These are phyloP conservation scores for Puccinia brachypodii DNA, from an alignment of 1,284 basidiomycete species.

Conservation along the genomic window DNA sequence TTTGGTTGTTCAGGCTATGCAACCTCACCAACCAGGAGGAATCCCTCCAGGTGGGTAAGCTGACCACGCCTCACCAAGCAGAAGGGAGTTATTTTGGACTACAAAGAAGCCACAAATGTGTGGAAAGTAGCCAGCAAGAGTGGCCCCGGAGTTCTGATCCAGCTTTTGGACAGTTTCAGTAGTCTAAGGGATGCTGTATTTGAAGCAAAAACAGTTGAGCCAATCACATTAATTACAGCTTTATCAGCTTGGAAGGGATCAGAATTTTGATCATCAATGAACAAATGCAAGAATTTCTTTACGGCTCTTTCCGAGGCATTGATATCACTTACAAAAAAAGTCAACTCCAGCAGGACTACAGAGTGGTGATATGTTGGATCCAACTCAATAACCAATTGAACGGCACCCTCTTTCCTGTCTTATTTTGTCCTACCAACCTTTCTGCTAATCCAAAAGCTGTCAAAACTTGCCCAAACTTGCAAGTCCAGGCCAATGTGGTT, in stretches of 20 bases:
- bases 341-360: constrained; percentile 74
- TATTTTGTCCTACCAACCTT: constrained; percentile 91
- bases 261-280: constrained; percentile 91
- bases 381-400: constrained; percentile 98
- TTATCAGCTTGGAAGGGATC: constrained; percentile 81
- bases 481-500: constrained; percentile 81
- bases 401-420: constrained; percentile 91
- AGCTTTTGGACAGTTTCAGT: constrained; percentile 70
- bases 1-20: too few relatives aligned
- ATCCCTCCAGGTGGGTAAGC: too few relatives aligned
- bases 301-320: constrained; percentile 75
- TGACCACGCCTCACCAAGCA: too few relatives aligned
- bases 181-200: constrained; percentile 72
- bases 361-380: constrained; percentile 79
- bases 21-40: too few relatives aligned
- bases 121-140: constrained; percentile 71
- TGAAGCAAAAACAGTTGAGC: constrained; percentile 77
- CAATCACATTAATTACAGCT: constrained; percentile 69
- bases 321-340: constrained; percentile 83
- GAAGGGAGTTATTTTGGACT: constrained; percentile 82
- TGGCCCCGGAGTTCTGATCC: constrained; percentile 60
- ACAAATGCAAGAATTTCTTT: constrained; percentile 83
- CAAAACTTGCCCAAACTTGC: constrained; percentile 82
- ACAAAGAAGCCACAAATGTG: constrained; percentile 78
- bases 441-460: constrained; percentile 75